phyloP scores from a whole-genome alignment of 1,284 basidiomycete species.

The Heterobasidion parviporum region DNA sequence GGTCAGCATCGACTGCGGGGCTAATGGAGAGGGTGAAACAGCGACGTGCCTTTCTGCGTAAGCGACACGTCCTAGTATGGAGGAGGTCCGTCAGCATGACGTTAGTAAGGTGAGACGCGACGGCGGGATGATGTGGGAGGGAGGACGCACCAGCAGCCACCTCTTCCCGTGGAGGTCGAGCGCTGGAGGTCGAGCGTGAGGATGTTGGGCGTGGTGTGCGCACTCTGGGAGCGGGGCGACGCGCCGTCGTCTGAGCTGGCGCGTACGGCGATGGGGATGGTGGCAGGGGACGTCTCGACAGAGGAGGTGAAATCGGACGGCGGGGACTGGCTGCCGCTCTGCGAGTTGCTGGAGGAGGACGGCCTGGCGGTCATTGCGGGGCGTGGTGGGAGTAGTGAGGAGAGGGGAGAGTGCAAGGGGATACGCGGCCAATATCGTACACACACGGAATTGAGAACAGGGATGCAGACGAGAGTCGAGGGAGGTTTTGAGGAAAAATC shows the following conservation, averaged over 20 bases:
- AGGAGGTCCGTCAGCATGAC: neutral
- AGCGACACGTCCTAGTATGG: constrained; percentile 61
- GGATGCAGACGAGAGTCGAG: neutral
- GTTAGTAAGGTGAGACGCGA: constrained; percentile 2
- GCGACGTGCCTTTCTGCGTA: constrained; percentile 62
- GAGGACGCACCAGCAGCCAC: constrained; percentile 11
- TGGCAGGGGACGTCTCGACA: constrained; percentile 9
- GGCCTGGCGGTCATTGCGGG: neutral
- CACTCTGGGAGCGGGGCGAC: constrained; percentile 19
- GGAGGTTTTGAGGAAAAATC: constrained; percentile 5
- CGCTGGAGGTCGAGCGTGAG: constrained; percentile 16
- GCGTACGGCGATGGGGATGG: constrained; percentile 9
- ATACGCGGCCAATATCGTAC: neutral
- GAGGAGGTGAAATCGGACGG: constrained; percentile 2
- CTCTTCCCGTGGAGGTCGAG: constrained; percentile 8
- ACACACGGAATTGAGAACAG: neutral
- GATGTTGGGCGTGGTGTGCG: constrained; percentile 14
- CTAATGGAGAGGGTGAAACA: neutral
- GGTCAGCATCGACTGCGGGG: neutral
- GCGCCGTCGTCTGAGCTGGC: constrained; percentile 14
- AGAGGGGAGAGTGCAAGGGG: neutral
- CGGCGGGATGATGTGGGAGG: constrained; percentile 1
- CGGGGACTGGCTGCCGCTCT: neutral
- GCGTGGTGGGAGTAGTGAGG: neutral
- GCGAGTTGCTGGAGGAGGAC: neutral